These are phyloP conservation scores for Diutina scorzettiae DNA, from an alignment of 1,139 yeast genomes.

Conservation along the genomic window DNA sequence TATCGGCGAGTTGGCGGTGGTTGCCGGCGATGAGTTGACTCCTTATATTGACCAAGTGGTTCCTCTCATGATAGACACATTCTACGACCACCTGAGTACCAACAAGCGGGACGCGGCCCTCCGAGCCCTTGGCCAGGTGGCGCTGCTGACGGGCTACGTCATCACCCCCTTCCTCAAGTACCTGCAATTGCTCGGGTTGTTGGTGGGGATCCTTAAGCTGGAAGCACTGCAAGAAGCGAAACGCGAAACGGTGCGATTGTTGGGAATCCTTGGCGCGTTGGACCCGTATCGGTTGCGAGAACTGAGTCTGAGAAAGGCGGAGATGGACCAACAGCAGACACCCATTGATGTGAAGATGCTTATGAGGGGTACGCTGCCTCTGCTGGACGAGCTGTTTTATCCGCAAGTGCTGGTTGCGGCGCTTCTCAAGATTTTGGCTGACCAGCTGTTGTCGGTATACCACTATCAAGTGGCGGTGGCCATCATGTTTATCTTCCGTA, in stretches of 20 bases:
- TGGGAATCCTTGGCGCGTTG: constrained; percentile 91
- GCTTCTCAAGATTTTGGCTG: constrained; percentile 71
- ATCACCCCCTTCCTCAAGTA: constrained; percentile 87
- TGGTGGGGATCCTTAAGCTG: constrained; percentile 70
- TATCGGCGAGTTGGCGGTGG: constrained; percentile 82
- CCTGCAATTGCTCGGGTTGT: constrained; percentile 75
- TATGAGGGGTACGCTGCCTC: constrained; percentile 91
- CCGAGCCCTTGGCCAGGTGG: constrained; percentile 74
- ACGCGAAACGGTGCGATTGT: constrained; percentile 74
- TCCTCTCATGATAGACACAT: constrained; percentile 79
- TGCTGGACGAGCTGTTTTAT: constrained; percentile 74
- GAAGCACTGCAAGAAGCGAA: constrained; percentile 66
- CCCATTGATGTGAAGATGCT: constrained; percentile 82
- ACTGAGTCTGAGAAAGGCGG: constrained; percentile 38
- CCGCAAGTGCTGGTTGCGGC: constrained; percentile 91
- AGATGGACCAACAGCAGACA: constrained; percentile 76
- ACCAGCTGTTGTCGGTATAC: constrained; percentile 72
- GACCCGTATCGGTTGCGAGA: constrained; percentile 95
- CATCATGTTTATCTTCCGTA: constrained; percentile 79
- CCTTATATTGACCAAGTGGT: constrained; percentile 65
- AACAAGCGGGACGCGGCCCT: constrained; percentile 84
- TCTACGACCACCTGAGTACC: constrained; percentile 84
- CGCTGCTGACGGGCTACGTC: constrained; percentile 89
- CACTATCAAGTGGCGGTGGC: constrained; percentile 90
- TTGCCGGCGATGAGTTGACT: constrained; percentile 76